Percentiles rank a stretch among this genome's conserved stretches.
These are phyloP conservation scores for Nicotiana noctiflora DNA, from an alignment of 257 asterid species.

Conservation along the genomic window DNA sequence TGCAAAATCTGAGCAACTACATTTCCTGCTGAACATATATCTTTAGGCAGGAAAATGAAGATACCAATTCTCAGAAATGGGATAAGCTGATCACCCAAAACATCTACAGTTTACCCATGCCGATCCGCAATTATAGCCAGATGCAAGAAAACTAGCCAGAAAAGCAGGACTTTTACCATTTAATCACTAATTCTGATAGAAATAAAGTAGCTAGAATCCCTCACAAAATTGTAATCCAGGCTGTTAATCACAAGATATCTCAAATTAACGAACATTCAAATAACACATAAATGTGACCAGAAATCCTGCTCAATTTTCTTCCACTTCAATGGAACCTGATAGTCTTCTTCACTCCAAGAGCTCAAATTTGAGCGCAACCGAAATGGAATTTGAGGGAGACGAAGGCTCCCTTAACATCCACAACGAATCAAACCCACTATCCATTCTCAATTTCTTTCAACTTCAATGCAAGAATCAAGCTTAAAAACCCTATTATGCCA, in stretches of 20 bases:
- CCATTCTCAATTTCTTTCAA: too few relatives aligned
- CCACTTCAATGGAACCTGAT: not conserved
- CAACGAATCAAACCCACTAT: too few relatives aligned
- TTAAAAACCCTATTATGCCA: too few relatives aligned
- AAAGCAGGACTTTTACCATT: not conserved
- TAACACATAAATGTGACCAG: not conserved
- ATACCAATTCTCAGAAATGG: not conserved
- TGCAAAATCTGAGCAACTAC: not conserved
- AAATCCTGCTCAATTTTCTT: too few relatives aligned
- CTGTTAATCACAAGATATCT: not conserved
- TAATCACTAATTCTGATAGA: not conserved
- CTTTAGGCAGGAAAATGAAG: not conserved
- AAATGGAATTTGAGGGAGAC: too few relatives aligned
- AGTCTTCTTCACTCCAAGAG: too few relatives aligned
- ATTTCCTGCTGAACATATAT: not conserved
- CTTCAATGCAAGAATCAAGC: too few relatives aligned
- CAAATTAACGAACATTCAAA: not conserved
- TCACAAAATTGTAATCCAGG: not conserved
- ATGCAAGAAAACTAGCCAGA: not conserved
- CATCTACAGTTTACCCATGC: not conserved
- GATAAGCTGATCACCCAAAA: not conserved
- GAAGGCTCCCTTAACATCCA: too few relatives aligned
- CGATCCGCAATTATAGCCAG: not conserved
- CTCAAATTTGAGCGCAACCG: not conserved
- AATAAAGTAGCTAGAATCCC: not conserved